Conservation (phyloP, 164 flowering plant genomes). For the Magnolia kwangsiensis region DNA sequence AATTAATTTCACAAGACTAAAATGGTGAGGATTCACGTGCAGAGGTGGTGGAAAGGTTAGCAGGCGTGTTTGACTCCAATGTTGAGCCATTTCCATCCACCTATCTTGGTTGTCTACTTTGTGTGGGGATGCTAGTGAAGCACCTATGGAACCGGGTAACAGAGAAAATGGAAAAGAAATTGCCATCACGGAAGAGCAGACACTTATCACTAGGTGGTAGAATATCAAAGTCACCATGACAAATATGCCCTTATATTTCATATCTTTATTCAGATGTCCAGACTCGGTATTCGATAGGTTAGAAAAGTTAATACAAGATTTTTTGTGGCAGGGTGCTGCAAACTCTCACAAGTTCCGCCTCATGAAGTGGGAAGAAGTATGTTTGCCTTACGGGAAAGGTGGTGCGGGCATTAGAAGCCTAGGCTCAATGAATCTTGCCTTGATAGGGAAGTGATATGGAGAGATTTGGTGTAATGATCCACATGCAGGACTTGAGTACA, state of each 20-base stretch:
- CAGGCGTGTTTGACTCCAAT: background rate
- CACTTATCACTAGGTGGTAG: background rate
- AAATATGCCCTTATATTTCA: background rate
- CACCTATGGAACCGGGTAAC: background rate
- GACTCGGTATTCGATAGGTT: background rate
- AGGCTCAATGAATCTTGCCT: background rate
- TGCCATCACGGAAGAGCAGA: background rate
- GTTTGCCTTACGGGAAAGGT: background rate
- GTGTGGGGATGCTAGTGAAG: background rate
- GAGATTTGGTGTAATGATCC: background rate
- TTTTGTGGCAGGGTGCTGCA: background rate
- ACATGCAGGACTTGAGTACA: no score
- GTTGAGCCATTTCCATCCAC: background rate
- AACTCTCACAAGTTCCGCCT: background rate
- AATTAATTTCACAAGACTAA: background rate
- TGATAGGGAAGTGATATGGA: background rate
- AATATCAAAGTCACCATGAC: background rate
- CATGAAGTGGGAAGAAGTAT: background rate
- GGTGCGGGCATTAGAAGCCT: background rate
- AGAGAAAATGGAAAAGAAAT: background rate
- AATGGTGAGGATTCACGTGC: background rate
- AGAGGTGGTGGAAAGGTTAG: background rate
- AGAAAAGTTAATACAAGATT: background rate
- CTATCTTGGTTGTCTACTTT: background rate
- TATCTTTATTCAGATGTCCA: background rate